These are phyloP conservation scores for Clonostachys chloroleuca DNA, from an alignment of 2,329 filamentous ascomycete species.

Conservation along the genomic window DNA sequence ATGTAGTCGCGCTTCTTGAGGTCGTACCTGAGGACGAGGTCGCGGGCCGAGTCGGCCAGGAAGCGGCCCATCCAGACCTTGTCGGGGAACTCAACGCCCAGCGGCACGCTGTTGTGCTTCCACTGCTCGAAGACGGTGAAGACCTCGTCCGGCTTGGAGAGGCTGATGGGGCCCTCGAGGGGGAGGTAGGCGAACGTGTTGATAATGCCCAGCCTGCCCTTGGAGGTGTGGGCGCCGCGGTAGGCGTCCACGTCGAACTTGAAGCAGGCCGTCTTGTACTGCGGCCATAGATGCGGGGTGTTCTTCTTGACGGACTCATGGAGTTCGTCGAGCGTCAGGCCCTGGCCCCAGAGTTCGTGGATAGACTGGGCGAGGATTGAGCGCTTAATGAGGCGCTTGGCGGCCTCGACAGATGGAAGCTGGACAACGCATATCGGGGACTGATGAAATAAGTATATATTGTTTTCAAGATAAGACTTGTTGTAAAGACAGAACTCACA, in stretches of 20 bases:
- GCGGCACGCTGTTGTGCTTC: slow-evolving; percentile 45
- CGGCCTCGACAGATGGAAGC: slow-evolving; percentile 61
- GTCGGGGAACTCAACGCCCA: slow-evolving; percentile 48
- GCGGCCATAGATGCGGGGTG: slow-evolving; percentile 61
- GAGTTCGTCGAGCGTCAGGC: slow-evolving; percentile 60
- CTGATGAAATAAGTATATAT: slow-evolving; percentile 33
- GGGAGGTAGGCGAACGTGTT: slow-evolving; percentile 75
- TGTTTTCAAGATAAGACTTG: background rate
- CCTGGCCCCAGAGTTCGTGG: slow-evolving; percentile 84
- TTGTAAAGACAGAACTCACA: slow-evolving; percentile 45
- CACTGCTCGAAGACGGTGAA: slow-evolving; percentile 86
- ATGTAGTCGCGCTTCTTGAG: slow-evolving; percentile 94
- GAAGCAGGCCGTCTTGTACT: slow-evolving; percentile 66
- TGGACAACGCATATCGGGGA: slow-evolving; percentile 81
- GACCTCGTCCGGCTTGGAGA: slow-evolving; percentile 68
- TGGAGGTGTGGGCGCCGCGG: slow-evolving; percentile 62
- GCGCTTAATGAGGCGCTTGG: slow-evolving; percentile 63
- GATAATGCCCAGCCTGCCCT: slow-evolving; percentile 69
- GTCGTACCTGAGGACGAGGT: slow-evolving; percentile 70
- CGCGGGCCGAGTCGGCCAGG: slow-evolving; percentile 62
- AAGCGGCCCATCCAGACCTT: slow-evolving; percentile 67
- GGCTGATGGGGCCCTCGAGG: slow-evolving; percentile 72
- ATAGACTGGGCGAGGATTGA: slow-evolving; percentile 80
- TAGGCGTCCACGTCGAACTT: slow-evolving; percentile 83
- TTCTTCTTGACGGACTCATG: slow-evolving; percentile 58